Base-by-base conservation (phyloP, 441 rosid species). In the Bruguiera hainesii region DNA sequence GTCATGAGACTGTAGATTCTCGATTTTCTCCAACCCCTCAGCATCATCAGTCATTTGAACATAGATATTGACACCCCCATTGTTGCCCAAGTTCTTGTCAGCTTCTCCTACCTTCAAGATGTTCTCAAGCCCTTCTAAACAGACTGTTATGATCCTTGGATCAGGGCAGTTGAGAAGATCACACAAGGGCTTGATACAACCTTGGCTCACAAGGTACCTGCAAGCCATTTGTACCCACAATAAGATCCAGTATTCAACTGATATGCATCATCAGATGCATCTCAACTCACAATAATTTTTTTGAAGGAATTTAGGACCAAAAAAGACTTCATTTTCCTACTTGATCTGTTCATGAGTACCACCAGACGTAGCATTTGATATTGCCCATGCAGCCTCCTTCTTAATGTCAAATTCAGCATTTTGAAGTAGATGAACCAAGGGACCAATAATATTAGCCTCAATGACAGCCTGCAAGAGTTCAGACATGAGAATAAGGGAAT, bases 331-430 rank as follows among this genome's bases (percentile, higher is more conserved):
- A 39, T 37, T 30, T 60, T 66, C 85, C 15, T 87, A 90, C 98
- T 88, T 87, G 77, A 89, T 87, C 72, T 93, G 98, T 18, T 92
- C 98, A 75, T 78, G 91, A 64, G 91, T 73, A 42, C 98, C 98
- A 71, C 97, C 96, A 35, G 94, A 90, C 1, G 96, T 86, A 55
- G 92, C 96, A 71, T 90, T 90, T 49, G 96, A 90, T 50, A 90
- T 79, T 23, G 93, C 96, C 96, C 96, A 87, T 7, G 93, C 93
- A 76, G 96, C 90, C 78, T 90, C 96, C 61, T 90, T 90, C 85
- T 90, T 90, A n/a, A 90, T 88, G 70, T 90, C 96, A 64, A 90
- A 90, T 78, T 92, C 98, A 18, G 96, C 97, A 85, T 82, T 84
- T 84, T 87, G 90, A 76, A 92, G 90, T 26, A 92, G 83, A 63